phyloP scores from a whole-genome alignment of 805 yeast genomes.

The Kregervanrija fluxuum region DNA sequence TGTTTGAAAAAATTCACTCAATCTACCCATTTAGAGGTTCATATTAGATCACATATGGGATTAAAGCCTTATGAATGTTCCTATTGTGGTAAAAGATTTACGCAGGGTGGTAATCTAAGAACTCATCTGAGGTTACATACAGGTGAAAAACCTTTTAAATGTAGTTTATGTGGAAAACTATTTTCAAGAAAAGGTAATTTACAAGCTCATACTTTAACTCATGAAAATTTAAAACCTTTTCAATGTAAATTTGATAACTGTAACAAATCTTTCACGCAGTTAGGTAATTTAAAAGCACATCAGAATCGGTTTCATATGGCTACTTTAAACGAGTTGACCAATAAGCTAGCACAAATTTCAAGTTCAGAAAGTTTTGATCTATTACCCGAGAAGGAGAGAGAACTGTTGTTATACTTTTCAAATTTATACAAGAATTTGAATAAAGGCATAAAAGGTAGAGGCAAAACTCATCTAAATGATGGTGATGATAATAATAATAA shows the following conservation, averaged over 20 bases:
- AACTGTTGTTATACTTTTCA: slow-evolving; percentile 69
- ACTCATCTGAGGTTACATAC: slow-evolving; percentile 85
- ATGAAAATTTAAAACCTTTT: slow-evolving; percentile 70
- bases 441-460: slow-evolving; percentile 88
- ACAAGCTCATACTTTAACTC: slow-evolving; percentile 82
- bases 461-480: slow-evolving; percentile 32
- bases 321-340: slow-evolving; percentile 62
- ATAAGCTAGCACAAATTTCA: slow-evolving; percentile 55
- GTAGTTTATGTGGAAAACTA: slow-evolving; percentile 66
- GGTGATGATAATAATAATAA: too few relatives aligned
- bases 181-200: slow-evolving; percentile 90
- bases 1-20: slow-evolving; percentile 81
- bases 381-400: slow-evolving; percentile 57
- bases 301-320: slow-evolving; percentile 82
- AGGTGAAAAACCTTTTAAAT: slow-evolving; percentile 84
- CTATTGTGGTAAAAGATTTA: slow-evolving; percentile 72
- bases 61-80: slow-evolving; percentile 76
- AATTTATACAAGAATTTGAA: slow-evolving; percentile 81
- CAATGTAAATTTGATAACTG: slow-evolving; percentile 77
- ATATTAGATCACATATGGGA: slow-evolving; percentile 81
- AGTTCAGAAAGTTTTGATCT: slow-evolving; percentile 36
- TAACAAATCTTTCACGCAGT: slow-evolving; percentile 78
- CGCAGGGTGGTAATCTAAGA: slow-evolving; percentile 85
- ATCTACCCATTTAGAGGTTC: slow-evolving; percentile 87
- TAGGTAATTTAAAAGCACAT: slow-evolving; percentile 90